Percentiles rank a stretch among this genome's conserved stretches.
Conservation (phyloP, 345 rosid species). For the Salix viminalis region DNA sequence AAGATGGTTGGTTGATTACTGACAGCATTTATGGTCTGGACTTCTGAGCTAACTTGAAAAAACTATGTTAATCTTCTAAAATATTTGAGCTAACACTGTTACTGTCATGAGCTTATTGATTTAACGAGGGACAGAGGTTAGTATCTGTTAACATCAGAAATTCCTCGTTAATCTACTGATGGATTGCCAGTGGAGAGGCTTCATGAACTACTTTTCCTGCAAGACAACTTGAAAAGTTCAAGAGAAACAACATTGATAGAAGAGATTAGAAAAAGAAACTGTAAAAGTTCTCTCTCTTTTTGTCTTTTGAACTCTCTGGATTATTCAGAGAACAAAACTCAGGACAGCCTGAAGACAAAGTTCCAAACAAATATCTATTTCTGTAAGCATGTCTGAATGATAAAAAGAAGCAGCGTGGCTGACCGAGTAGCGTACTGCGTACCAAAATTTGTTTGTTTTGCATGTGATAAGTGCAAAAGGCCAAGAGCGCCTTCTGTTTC, state of each 20-base stretch:
- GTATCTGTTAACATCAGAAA: neutral
- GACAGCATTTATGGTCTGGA: neutral
- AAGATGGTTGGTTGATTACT: neutral
- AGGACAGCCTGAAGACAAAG: neutral
- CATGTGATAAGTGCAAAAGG: slow-evolving; percentile 2
- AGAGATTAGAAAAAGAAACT: neutral
- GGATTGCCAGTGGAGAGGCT: neutral
- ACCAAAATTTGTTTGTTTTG: neutral
- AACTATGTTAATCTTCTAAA: neutral
- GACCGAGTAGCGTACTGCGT: neutral
- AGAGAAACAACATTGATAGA: neutral
- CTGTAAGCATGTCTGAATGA: neutral
- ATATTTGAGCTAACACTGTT: neutral
- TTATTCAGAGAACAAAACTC: neutral
- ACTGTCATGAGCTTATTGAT: neutral
- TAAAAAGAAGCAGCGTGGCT: neutral
- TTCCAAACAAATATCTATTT: neutral
- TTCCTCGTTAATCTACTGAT: neutral
- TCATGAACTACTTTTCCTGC: neutral
- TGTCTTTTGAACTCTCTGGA: neutral
- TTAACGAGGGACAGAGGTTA: neutral
- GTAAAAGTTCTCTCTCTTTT: neutral
- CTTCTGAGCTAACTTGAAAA: neutral
- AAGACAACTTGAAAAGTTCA: neutral
- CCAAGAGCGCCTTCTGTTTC: slow-evolving; percentile 22